Evolutionary conservation across 345 rosid genomes (phyloP).

Genomic region (Salix arbutifolia): DNA sequence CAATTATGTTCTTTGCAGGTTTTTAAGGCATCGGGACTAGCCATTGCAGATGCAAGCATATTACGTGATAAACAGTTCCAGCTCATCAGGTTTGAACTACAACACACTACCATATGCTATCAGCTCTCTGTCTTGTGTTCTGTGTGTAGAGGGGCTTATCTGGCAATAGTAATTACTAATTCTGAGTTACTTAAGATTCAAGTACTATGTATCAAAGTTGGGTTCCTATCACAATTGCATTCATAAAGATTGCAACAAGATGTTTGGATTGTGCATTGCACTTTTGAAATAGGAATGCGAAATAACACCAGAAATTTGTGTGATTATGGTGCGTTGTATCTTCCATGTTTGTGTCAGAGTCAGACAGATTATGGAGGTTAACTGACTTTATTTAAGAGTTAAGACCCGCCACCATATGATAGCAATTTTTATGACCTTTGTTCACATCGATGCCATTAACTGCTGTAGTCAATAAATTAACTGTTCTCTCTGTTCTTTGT

Average conservation of each 20-base stretch:
- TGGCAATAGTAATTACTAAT: no score
- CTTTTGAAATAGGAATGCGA: neutral
- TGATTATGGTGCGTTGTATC: neutral
- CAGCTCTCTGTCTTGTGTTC: no score
- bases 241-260: no score
- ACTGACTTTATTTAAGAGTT: neutral
- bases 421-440: neutral
- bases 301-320: neutral
- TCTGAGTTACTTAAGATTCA: no score
- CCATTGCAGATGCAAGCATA: conserved; percentile 63
- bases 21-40: conserved; percentile 75
- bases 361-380: neutral
- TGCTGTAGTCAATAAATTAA: no score
- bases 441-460: no score
- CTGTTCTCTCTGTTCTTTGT: no score
- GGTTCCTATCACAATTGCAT: no score
- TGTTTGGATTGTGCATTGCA: neutral
- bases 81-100: conserved; percentile 66
- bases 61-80: conserved; percentile 85
- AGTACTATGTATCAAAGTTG: no score
- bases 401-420: no score
- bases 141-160: no score
- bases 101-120: conserved; percentile 2
- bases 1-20: conserved; percentile 43
- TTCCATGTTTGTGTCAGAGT: neutral